Conservation (phyloP, 2,329 filamentous ascomycete genomes). For the Penicillium occitanis region DNA sequence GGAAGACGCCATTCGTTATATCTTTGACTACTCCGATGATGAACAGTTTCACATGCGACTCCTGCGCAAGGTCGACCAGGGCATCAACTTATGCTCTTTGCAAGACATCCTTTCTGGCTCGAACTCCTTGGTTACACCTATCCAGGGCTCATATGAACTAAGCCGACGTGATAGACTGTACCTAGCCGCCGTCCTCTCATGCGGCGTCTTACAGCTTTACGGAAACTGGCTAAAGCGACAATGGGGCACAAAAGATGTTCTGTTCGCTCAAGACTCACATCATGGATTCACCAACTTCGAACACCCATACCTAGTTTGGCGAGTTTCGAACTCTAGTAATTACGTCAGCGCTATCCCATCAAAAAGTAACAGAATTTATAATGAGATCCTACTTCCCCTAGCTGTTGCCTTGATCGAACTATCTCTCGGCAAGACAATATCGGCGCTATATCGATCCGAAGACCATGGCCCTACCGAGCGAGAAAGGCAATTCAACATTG, state of each 20-base stretch:
- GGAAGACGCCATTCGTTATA: neutral
- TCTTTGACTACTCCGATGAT: neutral
- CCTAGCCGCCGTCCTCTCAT: constrained; percentile 23
- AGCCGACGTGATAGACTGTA: constrained; percentile 20
- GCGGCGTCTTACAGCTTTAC: constrained; percentile 26
- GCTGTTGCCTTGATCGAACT: constrained; percentile 24
- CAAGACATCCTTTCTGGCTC: constrained; percentile 7
- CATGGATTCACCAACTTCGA: neutral
- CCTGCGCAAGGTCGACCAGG: neutral
- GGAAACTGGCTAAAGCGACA: constrained; percentile 26
- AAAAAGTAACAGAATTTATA: constrained; percentile 11
- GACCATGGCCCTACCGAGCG: constrained; percentile 23
- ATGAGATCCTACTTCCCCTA: constrained; percentile 22
- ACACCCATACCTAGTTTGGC: constrained; percentile 19
- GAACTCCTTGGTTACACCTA: neutral
- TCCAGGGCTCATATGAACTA: neutral
- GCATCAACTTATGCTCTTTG: neutral
- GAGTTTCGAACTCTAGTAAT: neutral
- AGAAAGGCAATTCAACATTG: constrained; percentile 25
- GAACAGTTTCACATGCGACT: neutral
- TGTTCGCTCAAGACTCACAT: constrained; percentile 16
- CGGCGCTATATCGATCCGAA: constrained; percentile 19
- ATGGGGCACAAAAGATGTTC: constrained; percentile 24
- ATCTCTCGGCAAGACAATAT: constrained; percentile 25
- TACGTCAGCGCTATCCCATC: neutral